A percentile compares a stretch with the other conserved stretches of the same genome.
phyloP scores from a whole-genome alignment of 768 basidiomycete species.

The Gelatoporia subvermispora region DNA sequence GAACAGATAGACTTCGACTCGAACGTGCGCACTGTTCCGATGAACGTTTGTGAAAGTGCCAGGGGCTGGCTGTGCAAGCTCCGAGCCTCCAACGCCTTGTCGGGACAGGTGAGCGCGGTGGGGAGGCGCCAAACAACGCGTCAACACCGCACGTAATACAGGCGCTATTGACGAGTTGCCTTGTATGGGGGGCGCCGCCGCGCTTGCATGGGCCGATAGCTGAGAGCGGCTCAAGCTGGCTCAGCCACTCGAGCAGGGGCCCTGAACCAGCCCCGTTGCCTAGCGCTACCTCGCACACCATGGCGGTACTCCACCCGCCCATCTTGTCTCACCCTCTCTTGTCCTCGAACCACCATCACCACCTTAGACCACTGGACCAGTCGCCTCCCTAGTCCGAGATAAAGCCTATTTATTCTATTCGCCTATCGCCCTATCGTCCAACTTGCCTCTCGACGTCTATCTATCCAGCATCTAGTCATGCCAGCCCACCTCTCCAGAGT shows the following conservation, averaged over 20 bases:
- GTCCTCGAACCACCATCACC: slow-evolving; percentile 5
- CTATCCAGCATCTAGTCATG: neutral
- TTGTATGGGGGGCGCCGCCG: neutral
- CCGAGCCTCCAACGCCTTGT: no score
- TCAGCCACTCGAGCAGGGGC: no score
- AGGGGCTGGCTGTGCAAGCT: no score
- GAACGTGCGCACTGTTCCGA: no score
- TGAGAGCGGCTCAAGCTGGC: no score
- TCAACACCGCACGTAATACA: neutral
- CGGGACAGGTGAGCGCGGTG: neutral
- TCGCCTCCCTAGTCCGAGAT: neutral
- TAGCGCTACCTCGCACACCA: neutral
- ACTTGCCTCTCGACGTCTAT: neutral
- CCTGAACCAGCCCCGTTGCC: neutral
- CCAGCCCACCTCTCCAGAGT: neutral
- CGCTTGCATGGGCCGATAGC: neutral
- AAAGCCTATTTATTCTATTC: neutral
- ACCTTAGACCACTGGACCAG: neutral
- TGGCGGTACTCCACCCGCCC: neutral
- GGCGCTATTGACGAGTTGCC: neutral
- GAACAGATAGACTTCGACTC: no score
- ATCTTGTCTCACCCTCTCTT: neutral
- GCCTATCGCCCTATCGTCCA: neutral
- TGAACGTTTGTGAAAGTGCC: no score
- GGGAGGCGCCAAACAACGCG: neutral